These are phyloP conservation scores for Chaetothyriales sp. DNA, from an alignment of 2,329 filamentous ascomycete species.

Conservation along the genomic window DNA sequence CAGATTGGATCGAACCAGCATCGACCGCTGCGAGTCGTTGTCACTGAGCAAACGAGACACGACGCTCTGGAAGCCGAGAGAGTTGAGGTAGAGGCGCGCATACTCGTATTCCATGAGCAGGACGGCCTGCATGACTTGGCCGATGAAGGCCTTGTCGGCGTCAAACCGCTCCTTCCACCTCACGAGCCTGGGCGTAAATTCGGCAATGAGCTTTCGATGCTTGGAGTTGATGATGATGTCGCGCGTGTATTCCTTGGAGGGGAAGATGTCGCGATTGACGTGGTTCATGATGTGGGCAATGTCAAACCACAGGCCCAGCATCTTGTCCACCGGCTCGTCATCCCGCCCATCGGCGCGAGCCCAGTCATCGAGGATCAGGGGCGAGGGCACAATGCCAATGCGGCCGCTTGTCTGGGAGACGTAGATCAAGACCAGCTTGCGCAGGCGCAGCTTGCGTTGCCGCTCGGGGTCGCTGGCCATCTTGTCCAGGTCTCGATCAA, in stretches of 20 bases:
- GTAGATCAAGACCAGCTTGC: slow-evolving; percentile 77
- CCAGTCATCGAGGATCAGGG: slow-evolving; percentile 49
- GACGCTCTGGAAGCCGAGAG: slow-evolving; percentile 82
- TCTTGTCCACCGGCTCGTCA: slow-evolving; percentile 37
- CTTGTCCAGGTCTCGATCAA: slow-evolving; percentile 83
- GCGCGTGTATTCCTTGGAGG: slow-evolving; percentile 73
- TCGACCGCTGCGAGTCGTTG: slow-evolving; percentile 45
- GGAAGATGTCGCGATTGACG: slow-evolving; percentile 78
- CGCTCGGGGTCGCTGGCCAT: slow-evolving; percentile 66
- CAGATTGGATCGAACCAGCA: slow-evolving; percentile 6
- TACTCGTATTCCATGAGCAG: slow-evolving; percentile 80
- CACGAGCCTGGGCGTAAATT: slow-evolving; percentile 64
- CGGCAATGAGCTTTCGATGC: slow-evolving; percentile 67
- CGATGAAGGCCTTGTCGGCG: slow-evolving; percentile 37
- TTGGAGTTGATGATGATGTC: slow-evolving; percentile 75
- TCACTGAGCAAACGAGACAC: slow-evolving; percentile 74
- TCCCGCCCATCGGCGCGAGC: slow-evolving; percentile 15
- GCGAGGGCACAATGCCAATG: slow-evolving; percentile 70
- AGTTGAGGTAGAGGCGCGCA: slow-evolving; percentile 67
- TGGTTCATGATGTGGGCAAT: slow-evolving; percentile 87
- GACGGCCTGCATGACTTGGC: slow-evolving; percentile 50
- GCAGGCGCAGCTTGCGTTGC: slow-evolving; percentile 68
- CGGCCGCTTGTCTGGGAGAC: slow-evolving; percentile 86
- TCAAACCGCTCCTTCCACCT: slow-evolving; percentile 77
- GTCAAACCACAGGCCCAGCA: slow-evolving; percentile 78